A percentile compares a stretch with the other conserved stretches of the same genome.
phyloP scores from a whole-genome alignment of 1,284 basidiomycete genomes.

The Sporisorium scitamineum region DNA sequence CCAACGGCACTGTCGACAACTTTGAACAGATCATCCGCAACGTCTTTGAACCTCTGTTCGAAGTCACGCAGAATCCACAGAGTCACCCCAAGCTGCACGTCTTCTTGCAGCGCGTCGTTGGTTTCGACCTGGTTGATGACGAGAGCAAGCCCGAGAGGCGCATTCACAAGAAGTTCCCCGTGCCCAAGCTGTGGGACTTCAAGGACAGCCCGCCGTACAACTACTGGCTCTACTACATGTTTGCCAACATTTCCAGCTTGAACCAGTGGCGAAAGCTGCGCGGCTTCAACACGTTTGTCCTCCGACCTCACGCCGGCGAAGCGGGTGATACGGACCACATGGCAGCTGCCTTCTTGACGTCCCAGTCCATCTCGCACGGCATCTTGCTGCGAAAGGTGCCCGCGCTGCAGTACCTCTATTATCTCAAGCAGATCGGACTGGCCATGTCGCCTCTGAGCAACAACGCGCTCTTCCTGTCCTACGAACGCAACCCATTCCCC shows the following conservation, averaged over 20 bases:
- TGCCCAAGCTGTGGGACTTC: constrained; percentile 89
- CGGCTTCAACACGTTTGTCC: constrained; percentile 94
- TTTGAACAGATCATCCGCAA: constrained; percentile 93
- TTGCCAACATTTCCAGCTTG: constrained; percentile 91
- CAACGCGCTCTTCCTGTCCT: constrained; percentile 95
- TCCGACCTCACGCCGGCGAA: constrained; percentile 96
- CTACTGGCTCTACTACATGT: constrained; percentile 96
- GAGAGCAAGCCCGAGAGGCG: constrained; percentile 94
- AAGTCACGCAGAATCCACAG: constrained; percentile 91
- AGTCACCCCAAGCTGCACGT: constrained; percentile 94
- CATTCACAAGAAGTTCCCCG: constrained; percentile 94
- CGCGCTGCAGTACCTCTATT: constrained; percentile 80
- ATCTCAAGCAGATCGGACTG: constrained; percentile 73
- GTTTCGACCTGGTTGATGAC: constrained; percentile 97
- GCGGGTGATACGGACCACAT: constrained; percentile 98
- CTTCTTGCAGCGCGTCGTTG: constrained; percentile 93
- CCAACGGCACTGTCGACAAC: constrained; percentile 83
- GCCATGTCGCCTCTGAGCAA: constrained; percentile 99
- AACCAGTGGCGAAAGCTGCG: constrained; percentile 88
- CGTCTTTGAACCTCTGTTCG: constrained; percentile 91
- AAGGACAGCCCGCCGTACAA: constrained; percentile 91
- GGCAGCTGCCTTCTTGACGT: constrained; percentile 92
- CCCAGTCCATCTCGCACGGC: constrained; percentile 98
- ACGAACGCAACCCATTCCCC: constrained; percentile 96
- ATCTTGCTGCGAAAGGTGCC: constrained; percentile 97